Conservation (phyloP, 148 eudicot species). For the Rhododendron williamsianum region DNA sequence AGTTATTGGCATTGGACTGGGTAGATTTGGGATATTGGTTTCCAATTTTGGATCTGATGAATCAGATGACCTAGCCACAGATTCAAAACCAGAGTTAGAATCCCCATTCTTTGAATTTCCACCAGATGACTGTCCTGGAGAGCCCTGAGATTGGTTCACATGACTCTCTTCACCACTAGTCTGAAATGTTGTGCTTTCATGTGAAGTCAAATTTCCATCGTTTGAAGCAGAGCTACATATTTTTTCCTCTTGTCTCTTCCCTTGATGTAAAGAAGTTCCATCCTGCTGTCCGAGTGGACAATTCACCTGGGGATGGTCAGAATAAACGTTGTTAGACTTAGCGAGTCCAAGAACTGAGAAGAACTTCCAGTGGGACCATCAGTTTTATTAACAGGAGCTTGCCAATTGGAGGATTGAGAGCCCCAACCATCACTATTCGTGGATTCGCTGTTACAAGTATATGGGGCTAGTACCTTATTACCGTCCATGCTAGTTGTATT, state of each 20-base stretch:
- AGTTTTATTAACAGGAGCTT: slow-evolving; percentile 7
- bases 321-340: slow-evolving; percentile 17
- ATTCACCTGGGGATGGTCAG: slow-evolving; percentile 14
- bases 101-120: slow-evolving; percentile 33
- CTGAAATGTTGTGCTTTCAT: slow-evolving; percentile 12
- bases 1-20: slow-evolving; percentile 32
- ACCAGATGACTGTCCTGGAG: slow-evolving; percentile 33
- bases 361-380: slow-evolving; percentile 9
- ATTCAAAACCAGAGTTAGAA: slow-evolving; percentile 21
- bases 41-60: slow-evolving; percentile 23
- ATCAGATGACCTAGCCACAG: slow-evolving; percentile 32
- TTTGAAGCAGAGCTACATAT: slow-evolving; percentile 14
- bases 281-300: background rate
- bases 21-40: slow-evolving; percentile 29
- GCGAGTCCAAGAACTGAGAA: slow-evolving; percentile 6
- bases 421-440: slow-evolving; percentile 16
- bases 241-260: slow-evolving; percentile 7
- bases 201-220: slow-evolving; percentile 15
- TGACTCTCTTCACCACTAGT: slow-evolving; percentile 22
- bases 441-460: slow-evolving; percentile 25
- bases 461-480: slow-evolving; percentile 21
- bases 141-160: slow-evolving; percentile 26
- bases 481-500: slow-evolving; percentile 13
- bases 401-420: slow-evolving; percentile 19
- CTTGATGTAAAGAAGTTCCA: slow-evolving; percentile 14